A percentile compares a stretch with the other conserved stretches of the same genome.
Evolutionary conservation across 148 eudicot genomes (phyloP).

Genomic region (Spergularia bocconei): DNA sequence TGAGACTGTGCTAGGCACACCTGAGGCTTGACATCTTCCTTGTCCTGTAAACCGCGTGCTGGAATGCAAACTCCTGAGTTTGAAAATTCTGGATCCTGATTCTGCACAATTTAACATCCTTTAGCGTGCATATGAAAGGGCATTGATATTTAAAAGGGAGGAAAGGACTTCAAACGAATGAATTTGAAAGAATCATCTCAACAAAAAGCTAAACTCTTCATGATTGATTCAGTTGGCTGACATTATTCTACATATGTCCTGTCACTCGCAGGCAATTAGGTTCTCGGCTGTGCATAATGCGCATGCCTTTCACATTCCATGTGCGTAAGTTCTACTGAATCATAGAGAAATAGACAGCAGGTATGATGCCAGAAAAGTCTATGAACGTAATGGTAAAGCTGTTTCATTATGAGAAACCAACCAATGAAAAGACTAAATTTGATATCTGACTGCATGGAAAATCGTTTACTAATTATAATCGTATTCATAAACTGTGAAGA

Average conservation of each 20-base stretch:
- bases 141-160: neutral
- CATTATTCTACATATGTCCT: too few relatives aligned
- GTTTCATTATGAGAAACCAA: neutral
- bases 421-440: neutral
- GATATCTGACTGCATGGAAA: neutral
- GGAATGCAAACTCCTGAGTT: constrained; percentile 21
- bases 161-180: neutral
- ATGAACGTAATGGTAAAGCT: neutral
- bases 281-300: too few relatives aligned
- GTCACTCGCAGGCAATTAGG: too few relatives aligned
- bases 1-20: constrained; percentile 48
- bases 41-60: constrained; percentile 28
- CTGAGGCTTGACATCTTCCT: constrained; percentile 26
- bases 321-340: too few relatives aligned
- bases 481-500: neutral
- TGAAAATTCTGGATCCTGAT: constrained; percentile 40
- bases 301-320: too few relatives aligned
- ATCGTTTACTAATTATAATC: neutral
- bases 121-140: constrained; percentile 10
- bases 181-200: neutral
- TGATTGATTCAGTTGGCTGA: neutral
- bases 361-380: neutral
- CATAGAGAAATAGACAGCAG: neutral
- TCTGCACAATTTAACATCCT: neutral
- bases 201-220: neutral